phyloP scores from a whole-genome alignment of 352 stramenopile genomes.

The Phytopythium oedochilum region DNA sequence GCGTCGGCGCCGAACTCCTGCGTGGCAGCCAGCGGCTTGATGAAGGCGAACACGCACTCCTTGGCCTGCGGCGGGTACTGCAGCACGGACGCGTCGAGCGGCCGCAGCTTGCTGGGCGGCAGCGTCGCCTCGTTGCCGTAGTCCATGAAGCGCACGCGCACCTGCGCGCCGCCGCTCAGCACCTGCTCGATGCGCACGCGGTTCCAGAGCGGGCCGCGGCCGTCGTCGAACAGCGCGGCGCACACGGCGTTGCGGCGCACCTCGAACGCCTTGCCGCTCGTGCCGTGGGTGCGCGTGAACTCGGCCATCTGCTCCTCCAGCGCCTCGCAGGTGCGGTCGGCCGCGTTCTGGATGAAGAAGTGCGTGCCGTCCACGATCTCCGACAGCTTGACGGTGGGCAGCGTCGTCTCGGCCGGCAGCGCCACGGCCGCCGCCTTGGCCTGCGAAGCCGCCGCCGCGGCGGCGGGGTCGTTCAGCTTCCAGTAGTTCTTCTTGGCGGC shows the following conservation, averaged over 20 bases:
- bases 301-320: conserved; percentile 94
- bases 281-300: conserved; percentile 88
- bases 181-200: conserved; percentile 89
- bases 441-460: conserved; percentile 20
- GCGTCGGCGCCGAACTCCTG: conserved; percentile 93
- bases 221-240: conserved; percentile 95
- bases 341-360: conserved; percentile 93
- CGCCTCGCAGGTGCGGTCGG: conserved; percentile 80
- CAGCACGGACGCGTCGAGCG: conserved; percentile 87
- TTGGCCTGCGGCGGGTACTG: conserved; percentile 89
- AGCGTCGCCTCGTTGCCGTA: conserved; percentile 93
- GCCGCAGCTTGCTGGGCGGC: conserved; percentile 78
- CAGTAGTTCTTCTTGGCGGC: conserved; percentile 93
- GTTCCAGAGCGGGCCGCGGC: conserved; percentile 92
- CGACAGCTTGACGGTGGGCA: conserved; percentile 86
- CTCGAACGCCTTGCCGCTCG: conserved; percentile 87
- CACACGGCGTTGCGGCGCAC: conserved; percentile 88
- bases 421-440: conserved; percentile 25
- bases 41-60: conserved; percentile 80
- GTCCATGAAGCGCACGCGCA: conserved; percentile 93
- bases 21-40: conserved; percentile 77
- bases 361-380: conserved; percentile 92
- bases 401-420: conserved; percentile 37
- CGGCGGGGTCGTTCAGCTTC: conserved; percentile 76
- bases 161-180: conserved; percentile 42